Base-by-base conservation (phyloP, 78 protist species). In the Dictyostelium capitatum region DNA sequence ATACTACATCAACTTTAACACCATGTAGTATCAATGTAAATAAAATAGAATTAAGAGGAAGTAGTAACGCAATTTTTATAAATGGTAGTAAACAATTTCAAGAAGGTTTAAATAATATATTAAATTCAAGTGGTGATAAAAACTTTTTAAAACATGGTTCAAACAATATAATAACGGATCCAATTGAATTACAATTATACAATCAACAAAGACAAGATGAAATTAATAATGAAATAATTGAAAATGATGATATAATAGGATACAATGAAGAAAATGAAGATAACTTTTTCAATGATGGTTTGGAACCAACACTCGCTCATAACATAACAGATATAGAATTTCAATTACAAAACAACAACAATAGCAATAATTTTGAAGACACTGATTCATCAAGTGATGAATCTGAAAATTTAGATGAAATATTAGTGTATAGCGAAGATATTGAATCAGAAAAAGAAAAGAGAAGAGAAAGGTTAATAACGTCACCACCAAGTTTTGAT, bases 401-500 rank as follows among this genome's bases (percentile, higher is more conserved):
- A 10, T 46, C 59, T 46, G 79, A 73, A 47, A 73, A 73, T n/a
- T n/a, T 73, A 10, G 79, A 73, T 73, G 79, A 73, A n/a, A 25
- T 73, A n/a, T 73, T 47, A 17, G 56, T 73, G 1, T 73, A 46
- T 23, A 73, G 25, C 2, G 79, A 46, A 73, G 79, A 73, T 47
- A 73, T 73, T 20, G 79, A 73, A 73, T 73, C 79, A 19, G 79
- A 73, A 15, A 73, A 47, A 73, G 79, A 73, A 9, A 73, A 73
- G n/a, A 73, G 25, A 46, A 47, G 51, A 46, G 56, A 73, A 46
- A 17, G 56, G 20, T 25, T 46, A 19, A 37, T 73, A 7, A 46
- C 79, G 9, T 73, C 79, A 19, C 79, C 79, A 3, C 79, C 79
- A 73, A 37, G 59, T 46, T 73, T 73, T 73, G 79, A 73, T 73